Base-by-base conservation (phyloP, 2,329 filamentous ascomycete species). In the Ophiostoma pallidulum region DNA sequence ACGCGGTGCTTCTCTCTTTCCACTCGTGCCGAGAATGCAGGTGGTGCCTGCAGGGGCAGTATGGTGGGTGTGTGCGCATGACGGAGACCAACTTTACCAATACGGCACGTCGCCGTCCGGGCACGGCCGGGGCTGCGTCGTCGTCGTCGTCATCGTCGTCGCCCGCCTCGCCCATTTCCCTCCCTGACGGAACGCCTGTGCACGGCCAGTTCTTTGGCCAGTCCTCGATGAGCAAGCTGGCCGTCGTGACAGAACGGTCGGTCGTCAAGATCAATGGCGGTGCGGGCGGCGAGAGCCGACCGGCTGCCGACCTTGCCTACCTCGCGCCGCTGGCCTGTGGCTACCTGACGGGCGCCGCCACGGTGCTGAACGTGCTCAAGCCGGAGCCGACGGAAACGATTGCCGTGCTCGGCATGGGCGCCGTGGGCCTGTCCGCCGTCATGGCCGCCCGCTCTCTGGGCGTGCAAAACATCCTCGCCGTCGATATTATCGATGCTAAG, bases 151-250 rank as follows among this genome's bases (percentile, higher is more conserved):
- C n/a, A n/a, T n/a, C n/a, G n/a, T n/a, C n/a, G 24, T 4, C 18
- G 8, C 12, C 10, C n/a, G 3, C 24, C 2, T 41, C 39, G 3
- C 39, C 39, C n/a, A 29, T 41, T 6, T 18, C 24, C n/a, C 39
- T 41, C 39, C 24, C n/a, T 12, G 26, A 32, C 13, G 26, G 39
- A 9, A 16, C 14, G 22, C n/a, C 39, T 4, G 39, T 41, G 24
- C 39, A 41, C 39, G 24, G 40, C 10, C 31, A 24, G 16, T 42
- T 42, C 29, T 42, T 42, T 32, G 40, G 28, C 3, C 40, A 42
- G 40, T 42, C 40, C 4, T 42, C 40, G 14, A 31, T 42, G 12
- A 32, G 40, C 28, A 31, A n/a, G 24, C 18, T 31, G 7, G 28
- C 40, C 28, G 19, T 32, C 19, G 28, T 42, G 8, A 24, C 31